A percentile compares a stretch with the other conserved stretches of the same genome.
These are phyloP conservation scores for Talaromyces nanjingensis DNA, from an alignment of 495 filamentous ascomycete genomes.

Conservation along the genomic window DNA sequence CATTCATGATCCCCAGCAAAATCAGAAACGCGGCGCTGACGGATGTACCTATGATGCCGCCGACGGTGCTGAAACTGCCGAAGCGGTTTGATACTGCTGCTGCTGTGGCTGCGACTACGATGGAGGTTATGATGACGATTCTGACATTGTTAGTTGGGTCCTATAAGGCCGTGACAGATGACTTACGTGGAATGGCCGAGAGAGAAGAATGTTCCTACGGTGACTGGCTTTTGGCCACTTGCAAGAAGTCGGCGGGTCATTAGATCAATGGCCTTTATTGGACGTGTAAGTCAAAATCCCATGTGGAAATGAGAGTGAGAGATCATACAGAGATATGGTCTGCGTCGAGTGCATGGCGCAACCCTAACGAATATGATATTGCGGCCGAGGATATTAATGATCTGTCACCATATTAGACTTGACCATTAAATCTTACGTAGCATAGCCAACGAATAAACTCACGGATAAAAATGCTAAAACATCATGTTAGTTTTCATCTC, in stretches of 20 bases:
- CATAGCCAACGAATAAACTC: conserved; percentile 3
- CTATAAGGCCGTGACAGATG: too few species aligned
- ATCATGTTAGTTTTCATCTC: conserved; percentile 6
- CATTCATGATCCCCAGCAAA: conserved; percentile 74
- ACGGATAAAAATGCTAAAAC: conserved; percentile 26
- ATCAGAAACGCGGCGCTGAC: conserved; percentile 79
- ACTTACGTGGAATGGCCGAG: conserved; percentile 77
- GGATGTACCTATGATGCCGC: conserved; percentile 73
- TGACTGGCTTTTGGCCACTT: conserved; percentile 77
- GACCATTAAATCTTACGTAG: background rate
- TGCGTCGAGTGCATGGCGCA: conserved; percentile 91
- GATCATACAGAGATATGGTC: conserved; percentile 75
- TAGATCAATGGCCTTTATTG: conserved; percentile 72
- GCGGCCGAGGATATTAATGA: conserved; percentile 70
- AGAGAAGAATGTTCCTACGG: conserved; percentile 92
- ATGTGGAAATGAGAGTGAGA: background rate
- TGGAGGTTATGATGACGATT: conserved; percentile 83
- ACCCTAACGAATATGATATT: conserved; percentile 79
- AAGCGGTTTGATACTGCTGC: conserved; percentile 75
- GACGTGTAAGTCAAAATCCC: background rate
- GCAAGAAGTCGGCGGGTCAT: conserved; percentile 92
- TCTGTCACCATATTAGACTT: conserved; percentile 21
- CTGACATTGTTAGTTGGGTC: conserved; percentile 12
- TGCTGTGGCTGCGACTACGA: conserved; percentile 84
- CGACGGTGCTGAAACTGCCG: conserved; percentile 70